phyloP scores from a whole-genome alignment of 2,329 filamentous ascomycete genomes.

The Fusarium protoensiforme region DNA sequence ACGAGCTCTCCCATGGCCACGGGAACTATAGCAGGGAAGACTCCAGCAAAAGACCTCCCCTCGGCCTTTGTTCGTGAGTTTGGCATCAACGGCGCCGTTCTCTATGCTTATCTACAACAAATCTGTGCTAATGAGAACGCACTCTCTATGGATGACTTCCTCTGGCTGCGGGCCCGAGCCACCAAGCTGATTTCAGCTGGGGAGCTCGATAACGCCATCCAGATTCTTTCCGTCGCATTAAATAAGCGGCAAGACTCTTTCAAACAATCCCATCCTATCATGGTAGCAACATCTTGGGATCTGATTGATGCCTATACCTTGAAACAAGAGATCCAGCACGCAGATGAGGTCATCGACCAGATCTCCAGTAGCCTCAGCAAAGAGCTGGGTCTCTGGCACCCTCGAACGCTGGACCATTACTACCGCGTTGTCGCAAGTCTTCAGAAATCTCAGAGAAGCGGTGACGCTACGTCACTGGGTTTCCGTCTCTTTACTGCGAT shows the following conservation, averaged over 20 bases:
- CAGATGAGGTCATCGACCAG: not conserved
- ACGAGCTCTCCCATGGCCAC: too few species aligned
- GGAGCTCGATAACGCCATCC: too few species aligned
- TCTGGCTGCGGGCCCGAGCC: not conserved
- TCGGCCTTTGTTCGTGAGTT: too few species aligned
- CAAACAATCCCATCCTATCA: not conserved
- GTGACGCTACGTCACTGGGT: not conserved
- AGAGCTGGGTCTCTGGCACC: not conserved
- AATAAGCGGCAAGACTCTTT: too few species aligned
- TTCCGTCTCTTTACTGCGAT: not conserved
- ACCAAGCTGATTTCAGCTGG: not conserved
- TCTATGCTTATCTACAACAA: too few species aligned
- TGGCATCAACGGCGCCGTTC: too few species aligned
- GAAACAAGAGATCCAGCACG: not conserved
- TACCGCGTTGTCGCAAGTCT: not conserved
- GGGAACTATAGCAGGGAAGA: too few species aligned
- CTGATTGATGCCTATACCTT: not conserved
- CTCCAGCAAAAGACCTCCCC: too few species aligned
- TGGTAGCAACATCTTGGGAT: not conserved
- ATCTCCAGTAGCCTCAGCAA: not conserved
- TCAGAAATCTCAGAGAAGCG: not conserved
- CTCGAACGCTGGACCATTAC: not conserved
- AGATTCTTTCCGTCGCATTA: too few species aligned
- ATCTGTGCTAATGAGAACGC: too few species aligned
- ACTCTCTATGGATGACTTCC: not conserved